Percentiles rank a stretch among this genome's conserved stretches.
Evolutionary conservation across 148 eudicot species (phyloP).

Genomic region (Cornus kousa): DNA sequence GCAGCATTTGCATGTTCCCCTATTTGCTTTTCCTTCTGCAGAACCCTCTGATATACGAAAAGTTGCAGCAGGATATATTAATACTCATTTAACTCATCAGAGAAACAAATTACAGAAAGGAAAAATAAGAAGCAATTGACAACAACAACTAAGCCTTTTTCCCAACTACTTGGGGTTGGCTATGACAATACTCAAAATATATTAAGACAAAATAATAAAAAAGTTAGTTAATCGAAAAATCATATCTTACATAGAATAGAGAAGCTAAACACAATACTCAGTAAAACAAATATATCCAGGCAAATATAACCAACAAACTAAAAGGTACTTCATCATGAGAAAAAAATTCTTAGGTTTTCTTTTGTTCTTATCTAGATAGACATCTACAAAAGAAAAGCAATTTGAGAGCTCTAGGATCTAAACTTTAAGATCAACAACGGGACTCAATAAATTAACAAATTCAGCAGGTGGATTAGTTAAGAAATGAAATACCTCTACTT

Average conservation of each 20-base stretch:
- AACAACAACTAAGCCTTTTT: too few species aligned
- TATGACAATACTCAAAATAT: too few species aligned
- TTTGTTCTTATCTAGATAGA: too few species aligned
- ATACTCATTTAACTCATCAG: not conserved
- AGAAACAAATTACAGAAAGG: not conserved
- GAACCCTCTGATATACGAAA: constrained; percentile 31
- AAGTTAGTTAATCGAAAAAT: not conserved
- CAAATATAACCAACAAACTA: not conserved
- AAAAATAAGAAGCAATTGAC: too few species aligned
- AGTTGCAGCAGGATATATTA: not conserved
- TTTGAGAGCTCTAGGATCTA: too few species aligned
- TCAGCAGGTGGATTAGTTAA: not conserved
- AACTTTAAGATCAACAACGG: too few species aligned
- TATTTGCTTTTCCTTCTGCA: constrained; percentile 47
- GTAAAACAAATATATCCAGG: not conserved
- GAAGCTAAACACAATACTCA: not conserved
- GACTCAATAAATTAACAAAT: too few species aligned
- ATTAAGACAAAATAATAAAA: not conserved
- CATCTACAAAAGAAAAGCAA: too few species aligned
- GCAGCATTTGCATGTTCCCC: constrained; percentile 42
- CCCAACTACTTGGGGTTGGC: not conserved
- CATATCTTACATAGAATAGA: not conserved
- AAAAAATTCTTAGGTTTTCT: too few species aligned
- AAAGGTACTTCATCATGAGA: too few species aligned
- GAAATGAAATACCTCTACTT: constrained; percentile 54